Base-by-base conservation (phyloP, 345 rosid species). In the Kernera saxatilis region DNA sequence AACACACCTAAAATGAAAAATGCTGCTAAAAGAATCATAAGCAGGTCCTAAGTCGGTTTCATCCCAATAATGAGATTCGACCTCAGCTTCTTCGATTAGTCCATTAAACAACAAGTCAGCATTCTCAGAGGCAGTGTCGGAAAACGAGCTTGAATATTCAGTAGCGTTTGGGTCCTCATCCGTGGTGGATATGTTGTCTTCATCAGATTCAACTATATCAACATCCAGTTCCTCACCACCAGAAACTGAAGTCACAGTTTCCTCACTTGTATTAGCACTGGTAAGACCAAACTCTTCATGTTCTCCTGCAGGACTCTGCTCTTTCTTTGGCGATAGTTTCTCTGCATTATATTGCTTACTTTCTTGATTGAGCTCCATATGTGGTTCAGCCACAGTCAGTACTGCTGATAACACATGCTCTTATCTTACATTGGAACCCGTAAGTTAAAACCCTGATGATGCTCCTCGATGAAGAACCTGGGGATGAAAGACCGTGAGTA, bases 61-160 rank as follows among this genome's bases (percentile, higher is more conserved):
- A 65, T 77, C 83, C 50, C 81, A 74, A 66, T 80, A 86, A 64
- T 84, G 90, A 29, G 93, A 90, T 70, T 90, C 93, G 2, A 87
- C 96, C 77, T 88, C 97, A 72, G 89, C 87, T 63, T 90, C 98
- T 58, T 79, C 92, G 13, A 81, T 77, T 65, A 88, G 89, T 48
- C 80, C 96, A 25, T 84, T 76, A 54, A 70, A 78, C 67, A 73
- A 81, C 52, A 56, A 37, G 32, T 65, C 77, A 66, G 76, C 84
- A 5, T 74, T 62, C 64, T 82, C 86, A 22, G 96, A 86, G n/a
- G 64, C 52, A 59, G 86, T 85, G 78, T 89, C 75, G 1, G 88
- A 91, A 80, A 93, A 93, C 40, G 96, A 90, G 80, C 96, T 92
- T 61, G 96, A 90, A 77, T 77, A 84, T 67, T 93, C 97, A 21